phyloP scores from a whole-genome alignment of 78 protist species.

The Chrysochromulina parva region DNA sequence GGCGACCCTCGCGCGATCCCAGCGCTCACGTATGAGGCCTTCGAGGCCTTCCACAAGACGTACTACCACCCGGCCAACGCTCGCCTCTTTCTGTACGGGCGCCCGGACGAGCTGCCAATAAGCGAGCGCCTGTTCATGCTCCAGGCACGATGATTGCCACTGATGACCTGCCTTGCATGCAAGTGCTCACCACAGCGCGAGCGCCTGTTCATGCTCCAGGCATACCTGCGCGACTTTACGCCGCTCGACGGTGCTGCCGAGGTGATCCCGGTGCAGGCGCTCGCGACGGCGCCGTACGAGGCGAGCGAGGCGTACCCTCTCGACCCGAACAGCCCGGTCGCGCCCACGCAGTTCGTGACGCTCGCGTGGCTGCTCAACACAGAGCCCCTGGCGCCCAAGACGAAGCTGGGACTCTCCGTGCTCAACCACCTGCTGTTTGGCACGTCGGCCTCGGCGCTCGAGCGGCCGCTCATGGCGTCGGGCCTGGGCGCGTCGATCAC shows the following conservation, averaged over 20 bases:
- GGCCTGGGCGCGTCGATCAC: neutral
- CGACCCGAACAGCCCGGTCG: neutral
- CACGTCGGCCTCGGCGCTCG: neutral
- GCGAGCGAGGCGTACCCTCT: neutral
- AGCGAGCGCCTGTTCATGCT: too few species aligned
- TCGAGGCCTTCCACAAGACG: neutral
- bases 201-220: neutral
- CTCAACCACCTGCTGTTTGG: neutral
- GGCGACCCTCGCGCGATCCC: slow-evolving; percentile 34
- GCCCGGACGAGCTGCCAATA: neutral
- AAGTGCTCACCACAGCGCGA: too few species aligned
- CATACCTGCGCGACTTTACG: neutral
- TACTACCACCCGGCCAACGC: slow-evolving; percentile 35
- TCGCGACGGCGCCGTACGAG: neutral
- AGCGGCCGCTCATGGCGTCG: neutral
- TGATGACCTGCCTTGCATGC: too few species aligned
- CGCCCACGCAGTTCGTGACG: too few species aligned
- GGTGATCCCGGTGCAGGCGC: too few species aligned
- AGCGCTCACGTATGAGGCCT: neutral
- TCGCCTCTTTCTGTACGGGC: neutral
- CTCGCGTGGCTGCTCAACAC: too few species aligned
- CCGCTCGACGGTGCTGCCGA: too few species aligned
- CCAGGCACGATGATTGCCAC: too few species aligned
- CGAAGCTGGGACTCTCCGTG: neutral
- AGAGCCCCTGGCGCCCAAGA: neutral